Base-by-base conservation (phyloP, 768 basidiomycete genomes). In the Rhizopogon salebrosus region DNA sequence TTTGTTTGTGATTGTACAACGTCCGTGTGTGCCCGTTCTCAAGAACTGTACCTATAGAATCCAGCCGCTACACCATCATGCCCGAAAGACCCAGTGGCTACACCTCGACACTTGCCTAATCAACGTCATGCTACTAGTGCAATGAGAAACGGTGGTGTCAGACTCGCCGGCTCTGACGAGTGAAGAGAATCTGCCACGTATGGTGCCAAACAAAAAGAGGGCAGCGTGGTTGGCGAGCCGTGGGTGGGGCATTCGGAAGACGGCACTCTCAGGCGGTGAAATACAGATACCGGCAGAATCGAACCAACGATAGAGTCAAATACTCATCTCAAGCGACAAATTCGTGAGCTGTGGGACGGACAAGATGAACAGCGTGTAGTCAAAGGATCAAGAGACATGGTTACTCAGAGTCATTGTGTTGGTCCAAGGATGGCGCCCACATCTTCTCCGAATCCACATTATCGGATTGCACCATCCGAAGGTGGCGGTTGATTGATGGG, bases 191-290 rank as follows among this genome's bases (percentile, higher is more conserved):
- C n/a, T 11, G 18, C 26, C 26, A 7, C 42, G 3, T 43, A 43
- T 46, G 31, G 31, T 6, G 45, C 45, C 9, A 29, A 46, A 31
- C 45, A 46, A 8, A 42, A 26, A 16, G 24, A 42, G 14, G 16
- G 24, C 9, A 11, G 41, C 8, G n/a, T 42, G 24, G 26, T 27
- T 4, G 24, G 41, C 4, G 5, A 42, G 4, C 24, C 16, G 16
- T 26, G 42, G 41, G 24, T 26, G 24, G 41, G 10, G 1, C 27
- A 57, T 26, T n/a, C n/a, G n/a, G n/a, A n/a, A n/a, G n/a, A n/a
- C n/a, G n/a, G n/a, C n/a, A n/a, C n/a, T 42, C 16, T 57, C 9
- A 29, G 53, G 10, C 29, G 57, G 4, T 64, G 58, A 51, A 48
- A 61, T 20, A 34, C 41, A 4, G 20, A 31, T 36, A 43, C 42